phyloP scores from a whole-genome alignment of 2,329 filamentous ascomycete genomes.

The Stemphylium beticola region DNA sequence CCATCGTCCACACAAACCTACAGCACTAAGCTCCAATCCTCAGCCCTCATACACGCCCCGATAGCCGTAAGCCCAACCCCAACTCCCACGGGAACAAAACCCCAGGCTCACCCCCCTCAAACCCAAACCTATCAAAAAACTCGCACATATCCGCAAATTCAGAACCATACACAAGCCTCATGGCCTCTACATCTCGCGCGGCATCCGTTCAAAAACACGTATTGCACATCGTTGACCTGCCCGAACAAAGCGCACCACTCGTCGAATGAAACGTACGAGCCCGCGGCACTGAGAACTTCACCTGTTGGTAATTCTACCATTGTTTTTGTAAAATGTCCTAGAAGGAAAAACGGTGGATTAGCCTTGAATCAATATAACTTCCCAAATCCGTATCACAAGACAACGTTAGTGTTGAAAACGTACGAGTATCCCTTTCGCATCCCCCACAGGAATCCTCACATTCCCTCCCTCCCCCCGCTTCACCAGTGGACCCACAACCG shows the following conservation, averaged over 20 bases:
- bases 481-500: conserved; percentile 13
- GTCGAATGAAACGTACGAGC: conserved; percentile 27
- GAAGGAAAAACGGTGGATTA: background rate
- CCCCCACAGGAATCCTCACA: conserved; percentile 25
- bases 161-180: conserved; percentile 27
- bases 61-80: conserved; percentile 28
- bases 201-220: conserved; percentile 22
- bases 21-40: conserved; percentile 33
- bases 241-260: conserved; percentile 35
- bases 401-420: too few species aligned
- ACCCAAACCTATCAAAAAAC: conserved; percentile 48
- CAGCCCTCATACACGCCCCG: conserved; percentile 33
- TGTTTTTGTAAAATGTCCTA: conserved; percentile 30
- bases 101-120: conserved; percentile 43
- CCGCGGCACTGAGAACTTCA: conserved; percentile 33
- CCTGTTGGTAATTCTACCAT: conserved; percentile 31
- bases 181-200: conserved; percentile 23
- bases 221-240: conserved; percentile 23
- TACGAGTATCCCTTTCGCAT: conserved; percentile 27
- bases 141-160: conserved; percentile 44
- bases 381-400: background rate
- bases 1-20: background rate
- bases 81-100: conserved; percentile 40
- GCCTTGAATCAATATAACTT: background rate
- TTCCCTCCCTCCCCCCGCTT: conserved; percentile 32